phyloP scores from a whole-genome alignment of 2,329 filamentous ascomycete genomes.

The Alternaria longipes region DNA sequence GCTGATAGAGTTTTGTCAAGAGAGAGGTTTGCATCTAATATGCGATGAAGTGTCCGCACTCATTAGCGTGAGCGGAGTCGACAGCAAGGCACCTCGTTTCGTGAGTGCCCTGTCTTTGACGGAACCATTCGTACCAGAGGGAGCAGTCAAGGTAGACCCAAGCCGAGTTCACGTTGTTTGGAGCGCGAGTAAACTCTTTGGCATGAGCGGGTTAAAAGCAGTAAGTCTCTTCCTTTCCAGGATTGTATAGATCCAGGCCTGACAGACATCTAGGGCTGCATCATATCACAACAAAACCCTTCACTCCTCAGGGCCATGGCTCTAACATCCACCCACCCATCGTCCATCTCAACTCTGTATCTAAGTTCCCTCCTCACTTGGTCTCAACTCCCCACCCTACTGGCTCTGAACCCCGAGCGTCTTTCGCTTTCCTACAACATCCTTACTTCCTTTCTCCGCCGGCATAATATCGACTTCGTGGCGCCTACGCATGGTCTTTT shows the following conservation, averaged over 20 bases:
- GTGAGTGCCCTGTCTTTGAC: conserved; percentile 39
- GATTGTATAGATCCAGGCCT: conserved; percentile 1
- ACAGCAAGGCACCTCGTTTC: conserved; percentile 25
- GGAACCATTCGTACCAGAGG: conserved; percentile 38
- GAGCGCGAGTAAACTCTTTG: conserved; percentile 44
- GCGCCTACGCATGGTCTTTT: conserved; percentile 39
- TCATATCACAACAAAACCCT: conserved; percentile 43
- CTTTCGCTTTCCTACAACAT: conserved; percentile 32
- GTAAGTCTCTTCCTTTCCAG: conserved; percentile 23
- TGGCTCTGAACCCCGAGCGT: conserved; percentile 36
- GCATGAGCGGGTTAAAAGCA: conserved; percentile 38
- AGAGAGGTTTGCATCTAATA: conserved; percentile 41
- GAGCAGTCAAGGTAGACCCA: conserved; percentile 46
- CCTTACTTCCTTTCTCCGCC: conserved; percentile 25
- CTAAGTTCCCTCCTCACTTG: conserved; percentile 37
- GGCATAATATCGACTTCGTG: conserved; percentile 31
- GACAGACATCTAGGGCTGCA: conserved; percentile 34
- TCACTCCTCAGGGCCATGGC: conserved; percentile 31
- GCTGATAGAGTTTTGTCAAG: conserved; percentile 46
- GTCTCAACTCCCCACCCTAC: conserved; percentile 38
- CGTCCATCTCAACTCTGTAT: conserved; percentile 31
- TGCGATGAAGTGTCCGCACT: conserved; percentile 41
- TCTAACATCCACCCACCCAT: conserved; percentile 30
- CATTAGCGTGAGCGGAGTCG: conserved; percentile 17
- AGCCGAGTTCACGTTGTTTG: conserved; percentile 44